Conservation (phyloP, 108 stramenopile genomes). For the Chaetoceros tenuissimus region DNA sequence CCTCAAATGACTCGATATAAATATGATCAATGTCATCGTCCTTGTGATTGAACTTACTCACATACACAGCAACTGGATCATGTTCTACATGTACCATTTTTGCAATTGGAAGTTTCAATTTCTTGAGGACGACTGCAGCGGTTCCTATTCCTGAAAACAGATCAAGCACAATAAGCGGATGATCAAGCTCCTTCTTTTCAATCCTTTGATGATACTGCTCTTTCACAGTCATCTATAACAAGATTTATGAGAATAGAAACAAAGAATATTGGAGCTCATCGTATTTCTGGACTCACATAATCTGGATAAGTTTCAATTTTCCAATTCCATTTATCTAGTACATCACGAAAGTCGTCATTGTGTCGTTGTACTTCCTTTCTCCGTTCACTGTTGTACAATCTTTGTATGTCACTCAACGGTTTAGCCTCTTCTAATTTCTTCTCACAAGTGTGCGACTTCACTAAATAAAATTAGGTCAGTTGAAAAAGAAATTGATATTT, state of each 20-base stretch:
- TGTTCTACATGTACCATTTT: constrained; percentile 20
- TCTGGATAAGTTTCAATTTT: no score
- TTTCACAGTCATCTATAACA: constrained; percentile 4
- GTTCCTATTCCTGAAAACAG: constrained; percentile 25
- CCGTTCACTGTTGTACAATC: no score
- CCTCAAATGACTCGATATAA: constrained; percentile 21
- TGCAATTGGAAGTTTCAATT: constrained; percentile 13
- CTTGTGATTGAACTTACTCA: constrained; percentile 14
- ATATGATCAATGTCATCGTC: constrained; percentile 13
- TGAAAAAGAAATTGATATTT: neutral
- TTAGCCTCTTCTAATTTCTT: constrained; percentile 10
- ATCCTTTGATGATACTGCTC: constrained; percentile 5
- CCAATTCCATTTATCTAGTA: no score
- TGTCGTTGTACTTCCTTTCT: no score
- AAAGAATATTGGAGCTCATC: constrained; percentile 3
- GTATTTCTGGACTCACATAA: neutral
- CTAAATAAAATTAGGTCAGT: constrained; percentile 9
- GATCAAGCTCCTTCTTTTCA: neutral
- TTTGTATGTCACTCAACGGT: neutral
- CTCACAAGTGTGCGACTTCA: constrained; percentile 1
- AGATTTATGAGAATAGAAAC: constrained; percentile 1
- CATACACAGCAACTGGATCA: constrained; percentile 18
- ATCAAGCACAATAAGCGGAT: constrained; percentile 12
- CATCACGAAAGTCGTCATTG: no score
- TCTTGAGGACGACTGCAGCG: constrained; percentile 20